These are phyloP conservation scores for Boletus vermiculosoides DNA, from an alignment of 768 basidiomycete genomes.

Conservation along the genomic window DNA sequence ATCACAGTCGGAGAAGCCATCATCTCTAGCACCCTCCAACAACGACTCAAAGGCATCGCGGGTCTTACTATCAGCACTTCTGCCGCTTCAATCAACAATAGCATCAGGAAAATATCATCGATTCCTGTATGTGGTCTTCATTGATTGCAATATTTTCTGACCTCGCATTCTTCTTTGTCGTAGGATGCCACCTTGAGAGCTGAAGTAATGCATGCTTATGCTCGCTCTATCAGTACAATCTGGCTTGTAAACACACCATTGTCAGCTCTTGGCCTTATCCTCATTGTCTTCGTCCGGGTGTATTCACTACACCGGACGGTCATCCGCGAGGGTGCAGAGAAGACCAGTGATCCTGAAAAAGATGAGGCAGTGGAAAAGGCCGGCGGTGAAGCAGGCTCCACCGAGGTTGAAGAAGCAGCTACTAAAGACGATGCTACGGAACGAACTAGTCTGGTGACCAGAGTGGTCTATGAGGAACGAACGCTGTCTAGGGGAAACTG, in stretches of 20 bases:
- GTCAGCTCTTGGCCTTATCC: constrained; percentile 31
- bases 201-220: constrained; percentile 37
- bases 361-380: background rate
- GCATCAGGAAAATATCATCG: constrained; percentile 43
- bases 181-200: constrained; percentile 32
- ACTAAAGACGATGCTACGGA: background rate
- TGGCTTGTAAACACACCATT: constrained; percentile 40
- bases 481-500: too few relatives aligned
- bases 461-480: too few relatives aligned
- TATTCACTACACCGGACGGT: constrained; percentile 36
- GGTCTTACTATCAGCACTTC: constrained; percentile 39
- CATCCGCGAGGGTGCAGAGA: constrained; percentile 11
- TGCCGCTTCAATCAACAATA: constrained; percentile 44
- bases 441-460: too few relatives aligned
- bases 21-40: constrained; percentile 50
- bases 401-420: background rate
- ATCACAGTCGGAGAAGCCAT: constrained; percentile 74
- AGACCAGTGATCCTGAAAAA: constrained; percentile 33
- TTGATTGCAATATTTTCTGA: constrained; percentile 6
- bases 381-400: background rate
- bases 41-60: constrained; percentile 14
- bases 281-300: constrained; percentile 34
- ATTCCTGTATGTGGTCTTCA: constrained; percentile 22
- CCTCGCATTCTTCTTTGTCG: constrained; percentile 1
- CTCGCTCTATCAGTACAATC: constrained; percentile 37